A percentile compares a stretch with the other conserved stretches of the same genome.
These are phyloP conservation scores for Paraconiothyrium brasiliense DNA, from an alignment of 2,329 filamentous ascomycete genomes.

Conservation along the genomic window DNA sequence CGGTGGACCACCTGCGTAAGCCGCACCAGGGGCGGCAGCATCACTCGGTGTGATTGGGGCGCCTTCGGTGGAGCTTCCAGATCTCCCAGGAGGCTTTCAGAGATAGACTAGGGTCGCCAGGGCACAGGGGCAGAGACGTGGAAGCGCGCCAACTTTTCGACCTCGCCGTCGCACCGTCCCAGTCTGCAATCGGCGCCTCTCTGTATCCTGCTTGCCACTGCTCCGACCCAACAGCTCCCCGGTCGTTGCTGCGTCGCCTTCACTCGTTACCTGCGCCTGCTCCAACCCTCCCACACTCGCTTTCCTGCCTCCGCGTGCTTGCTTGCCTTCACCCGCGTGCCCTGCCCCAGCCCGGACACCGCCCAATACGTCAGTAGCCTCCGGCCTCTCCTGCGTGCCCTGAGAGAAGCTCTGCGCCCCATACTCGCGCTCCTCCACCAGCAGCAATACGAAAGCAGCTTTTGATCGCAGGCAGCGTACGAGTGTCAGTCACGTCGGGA, in stretches of 20 bases:
- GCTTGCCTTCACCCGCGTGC: constrained; percentile 6
- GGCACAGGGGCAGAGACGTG: not conserved
- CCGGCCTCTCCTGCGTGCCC: constrained; percentile 11
- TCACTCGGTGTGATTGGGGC: constrained; percentile 15
- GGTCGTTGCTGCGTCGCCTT: constrained; percentile 14
- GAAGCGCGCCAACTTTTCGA: constrained; percentile 9
- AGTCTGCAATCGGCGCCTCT: not conserved
- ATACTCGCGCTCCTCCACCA: constrained; percentile 14
- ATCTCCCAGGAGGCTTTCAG: constrained; percentile 14
- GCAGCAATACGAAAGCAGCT: constrained; percentile 24
- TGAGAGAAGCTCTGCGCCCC: constrained; percentile 1
- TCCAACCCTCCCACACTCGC: constrained; percentile 10
- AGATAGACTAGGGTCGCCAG: constrained; percentile 12
- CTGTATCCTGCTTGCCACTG: constrained; percentile 6
- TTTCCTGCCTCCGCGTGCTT: not conserved
- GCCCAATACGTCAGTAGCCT: constrained; percentile 4
- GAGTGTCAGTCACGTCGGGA: constrained; percentile 18
- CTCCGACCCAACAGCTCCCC: not conserved
- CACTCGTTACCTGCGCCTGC: constrained; percentile 14
- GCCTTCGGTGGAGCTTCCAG: constrained; percentile 14
- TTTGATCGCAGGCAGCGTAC: constrained; percentile 15
- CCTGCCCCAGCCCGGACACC: constrained; percentile 3
- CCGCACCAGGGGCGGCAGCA: constrained; percentile 9
- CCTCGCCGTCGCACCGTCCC: constrained; percentile 3
- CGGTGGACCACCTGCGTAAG: constrained; percentile 13